Evolutionary conservation across 1,284 basidiomycete genomes (phyloP).

Genomic region (Acaromyces ingoldii): DNA sequence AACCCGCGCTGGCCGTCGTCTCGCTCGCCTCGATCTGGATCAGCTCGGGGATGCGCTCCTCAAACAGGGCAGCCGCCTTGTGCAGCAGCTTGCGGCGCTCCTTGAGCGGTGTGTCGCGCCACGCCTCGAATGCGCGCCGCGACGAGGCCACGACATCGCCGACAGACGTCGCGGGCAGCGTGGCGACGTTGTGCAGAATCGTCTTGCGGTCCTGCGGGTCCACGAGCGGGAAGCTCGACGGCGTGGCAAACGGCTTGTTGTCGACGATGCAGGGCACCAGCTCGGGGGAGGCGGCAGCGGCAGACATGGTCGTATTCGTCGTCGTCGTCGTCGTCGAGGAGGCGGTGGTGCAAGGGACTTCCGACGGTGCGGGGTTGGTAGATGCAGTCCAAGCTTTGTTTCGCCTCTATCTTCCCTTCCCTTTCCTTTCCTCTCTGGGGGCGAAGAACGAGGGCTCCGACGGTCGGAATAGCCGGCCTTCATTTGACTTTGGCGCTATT

Average conservation of each 20-base stretch:
- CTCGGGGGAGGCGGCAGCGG: too few relatives aligned
- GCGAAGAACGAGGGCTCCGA: too few relatives aligned
- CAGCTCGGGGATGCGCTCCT: slow-evolving; percentile 21
- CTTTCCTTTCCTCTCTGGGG: too few relatives aligned
- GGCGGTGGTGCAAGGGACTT: too few relatives aligned
- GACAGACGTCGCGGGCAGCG: slow-evolving; percentile 14
- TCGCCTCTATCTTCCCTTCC: too few relatives aligned
- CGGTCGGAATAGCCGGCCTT: too few relatives aligned
- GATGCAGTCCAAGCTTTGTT: too few relatives aligned
- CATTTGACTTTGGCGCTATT: too few relatives aligned
- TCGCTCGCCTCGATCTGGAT: slow-evolving; percentile 18
- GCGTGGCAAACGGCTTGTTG: slow-evolving; percentile 27
- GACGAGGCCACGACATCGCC: slow-evolving; percentile 11
- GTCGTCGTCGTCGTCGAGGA: too few relatives aligned
- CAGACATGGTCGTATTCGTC: too few relatives aligned
- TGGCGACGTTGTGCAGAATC: slow-evolving; percentile 17
- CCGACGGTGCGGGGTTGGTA: too few relatives aligned
- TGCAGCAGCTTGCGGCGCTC: slow-evolving; percentile 25
- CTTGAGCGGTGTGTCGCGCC: slow-evolving; percentile 21
- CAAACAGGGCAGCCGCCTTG: slow-evolving; percentile 19
- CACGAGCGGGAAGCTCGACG: slow-evolving; percentile 33
- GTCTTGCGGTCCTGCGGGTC: slow-evolving; percentile 9
- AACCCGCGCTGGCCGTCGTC: slow-evolving; percentile 21
- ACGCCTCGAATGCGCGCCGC: slow-evolving; percentile 16
- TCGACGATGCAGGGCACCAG: slow-evolving; percentile 46